Percentiles rank a stretch among this genome's conserved stretches.
Evolutionary conservation across 2,329 filamentous ascomycete genomes (phyloP).

Genomic region (Colletotrichum sp.): DNA sequence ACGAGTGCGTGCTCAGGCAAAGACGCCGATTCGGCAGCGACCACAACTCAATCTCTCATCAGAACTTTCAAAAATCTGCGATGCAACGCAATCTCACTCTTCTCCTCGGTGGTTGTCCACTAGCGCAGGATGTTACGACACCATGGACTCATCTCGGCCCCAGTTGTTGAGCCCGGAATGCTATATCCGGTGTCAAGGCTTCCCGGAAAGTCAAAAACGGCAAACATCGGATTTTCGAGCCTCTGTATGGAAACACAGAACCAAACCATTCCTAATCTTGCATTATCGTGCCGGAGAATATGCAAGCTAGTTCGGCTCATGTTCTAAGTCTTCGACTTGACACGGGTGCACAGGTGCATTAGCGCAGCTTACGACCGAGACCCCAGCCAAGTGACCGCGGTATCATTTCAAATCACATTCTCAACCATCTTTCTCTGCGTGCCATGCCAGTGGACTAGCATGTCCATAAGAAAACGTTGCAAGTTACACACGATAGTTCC

Average conservation of each 20-base stretch:
- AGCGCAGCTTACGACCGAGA: not conserved
- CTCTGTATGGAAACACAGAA: not conserved
- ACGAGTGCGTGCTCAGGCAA: not conserved
- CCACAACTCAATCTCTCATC: not conserved
- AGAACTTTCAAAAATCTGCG: not conserved
- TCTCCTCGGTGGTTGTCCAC: not conserved
- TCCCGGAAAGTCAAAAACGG: not conserved
- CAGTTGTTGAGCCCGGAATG: not conserved
- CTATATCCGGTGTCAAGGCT: not conserved
- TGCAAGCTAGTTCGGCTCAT: not conserved
- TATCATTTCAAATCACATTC: not conserved
- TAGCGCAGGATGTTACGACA: not conserved
- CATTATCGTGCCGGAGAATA: not conserved
- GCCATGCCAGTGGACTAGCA: fast-evolving
- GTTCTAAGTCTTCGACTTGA: not conserved
- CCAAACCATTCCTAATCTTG: not conserved
- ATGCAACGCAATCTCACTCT: not conserved
- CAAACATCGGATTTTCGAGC: not conserved
- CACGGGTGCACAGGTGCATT: not conserved
- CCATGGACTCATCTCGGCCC: not conserved
- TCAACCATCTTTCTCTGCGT: not conserved
- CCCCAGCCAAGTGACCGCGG: not conserved
- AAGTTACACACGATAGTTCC: fast-evolving
- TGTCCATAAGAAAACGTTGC: fast-evolving
- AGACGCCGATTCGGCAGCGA: not conserved